These are phyloP conservation scores for Fusarium oxysporum DNA, from an alignment of 2,329 filamentous ascomycete species.

Conservation along the genomic window DNA sequence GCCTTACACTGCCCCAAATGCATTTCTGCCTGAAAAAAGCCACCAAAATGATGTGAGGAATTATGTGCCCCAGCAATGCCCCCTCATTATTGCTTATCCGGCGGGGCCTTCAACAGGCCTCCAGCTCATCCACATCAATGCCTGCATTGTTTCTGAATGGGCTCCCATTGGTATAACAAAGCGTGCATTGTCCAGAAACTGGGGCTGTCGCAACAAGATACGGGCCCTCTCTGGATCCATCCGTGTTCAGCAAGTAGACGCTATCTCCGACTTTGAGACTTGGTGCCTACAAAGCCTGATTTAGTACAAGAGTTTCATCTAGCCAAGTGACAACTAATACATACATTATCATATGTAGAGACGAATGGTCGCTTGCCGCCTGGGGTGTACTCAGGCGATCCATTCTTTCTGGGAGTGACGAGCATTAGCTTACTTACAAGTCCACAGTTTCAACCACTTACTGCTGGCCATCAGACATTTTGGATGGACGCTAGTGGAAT, in stretches of 20 bases:
- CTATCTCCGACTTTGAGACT: background rate
- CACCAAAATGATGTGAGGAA: background rate
- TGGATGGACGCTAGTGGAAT: background rate
- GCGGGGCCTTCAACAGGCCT: background rate
- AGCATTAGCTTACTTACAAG: background rate
- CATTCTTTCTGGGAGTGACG: background rate
- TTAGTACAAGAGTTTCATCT: background rate
- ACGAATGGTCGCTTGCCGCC: conserved; percentile 1
- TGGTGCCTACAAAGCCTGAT: background rate
- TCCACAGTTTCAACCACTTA: background rate
- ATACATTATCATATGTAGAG: rapidly evolving
- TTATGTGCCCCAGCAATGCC: background rate
- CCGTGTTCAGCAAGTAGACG: background rate
- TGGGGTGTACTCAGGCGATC: background rate
- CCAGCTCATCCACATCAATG: background rate
- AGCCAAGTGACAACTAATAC: background rate
- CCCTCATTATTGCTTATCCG: background rate
- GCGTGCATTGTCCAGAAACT: background rate
- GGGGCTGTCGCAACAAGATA: conserved; percentile 6
- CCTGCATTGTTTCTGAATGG: background rate
- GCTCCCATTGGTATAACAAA: background rate
- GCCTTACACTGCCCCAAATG: background rate
- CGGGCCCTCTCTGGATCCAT: conserved; percentile 4
- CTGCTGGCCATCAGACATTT: background rate
- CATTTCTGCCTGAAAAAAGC: background rate